Evolutionary conservation across 2,329 filamentous ascomycete species (phyloP), one percentile per base, ranked within the genome.

Genomic region (Colletotrichum sp.): DNA sequence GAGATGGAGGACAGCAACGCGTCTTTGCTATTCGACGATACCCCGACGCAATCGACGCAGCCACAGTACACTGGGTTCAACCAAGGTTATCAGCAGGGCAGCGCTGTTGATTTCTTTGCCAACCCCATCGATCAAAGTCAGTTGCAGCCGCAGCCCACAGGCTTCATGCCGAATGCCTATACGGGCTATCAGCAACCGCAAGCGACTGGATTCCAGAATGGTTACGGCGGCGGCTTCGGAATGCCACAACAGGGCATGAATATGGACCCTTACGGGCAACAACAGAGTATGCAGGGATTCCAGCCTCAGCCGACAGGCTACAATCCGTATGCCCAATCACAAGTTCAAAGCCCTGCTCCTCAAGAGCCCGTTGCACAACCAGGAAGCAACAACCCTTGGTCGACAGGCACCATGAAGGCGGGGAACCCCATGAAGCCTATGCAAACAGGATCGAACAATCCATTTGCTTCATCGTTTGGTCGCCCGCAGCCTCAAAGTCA

Each of bases 51-150:
- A 61, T 55, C 71, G 12, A 39, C 77, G 34, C 94, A 95, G 80
- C 91, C 94, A 43, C 95, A 96, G 85, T 92, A 91, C 55, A 98
- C 96, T 16, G 96, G 96, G 43, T 96, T 95, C 87, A 98, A 98
- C 85, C 96, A 98, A 86, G 96, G 96, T 62, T 99, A 99, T 82
- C 96, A 98, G 87, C 97, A 99, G 86, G 96, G 98, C 83, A 94
- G 94, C 73, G 95, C 95, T 15, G 97, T 99, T 22, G 97, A 99
- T 85, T 98, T 97, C 92, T 97, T 97, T 80, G 97, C 96, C 75
- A 99, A 99, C 84, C 95, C 96, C 15, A 94, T 98, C 81, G 95
- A 96, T 74, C 93, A 92, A 80, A 92, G 87, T 80, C 93, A 95
- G 83, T 90, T 93, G 79, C 93, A 96, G 83, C 90, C 91, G 60